Evolutionary conservation across 139 green algal species (phyloP).

Genomic region (Haematococcus sp.): DNA sequence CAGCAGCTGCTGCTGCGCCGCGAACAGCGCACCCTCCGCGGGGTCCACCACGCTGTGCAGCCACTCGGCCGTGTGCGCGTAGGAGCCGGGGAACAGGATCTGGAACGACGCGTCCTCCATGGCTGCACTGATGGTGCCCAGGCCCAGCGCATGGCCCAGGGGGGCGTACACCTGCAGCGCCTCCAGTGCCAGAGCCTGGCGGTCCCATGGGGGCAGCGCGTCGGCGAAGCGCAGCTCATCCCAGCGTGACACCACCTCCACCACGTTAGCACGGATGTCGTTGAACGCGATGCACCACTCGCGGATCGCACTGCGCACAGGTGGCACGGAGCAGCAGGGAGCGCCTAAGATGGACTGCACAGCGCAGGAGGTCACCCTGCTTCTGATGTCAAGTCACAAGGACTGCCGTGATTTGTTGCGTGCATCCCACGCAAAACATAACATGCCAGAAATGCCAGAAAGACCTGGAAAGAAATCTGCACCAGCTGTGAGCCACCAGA

Average conservation of each 20-base stretch:
- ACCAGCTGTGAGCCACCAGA: too few relatives aligned
- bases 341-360: background rate
- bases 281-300: conserved; percentile 85
- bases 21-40: conserved; percentile 51
- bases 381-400: too few relatives aligned
- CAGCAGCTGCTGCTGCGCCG: conserved; percentile 49
- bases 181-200: conserved; percentile 55
- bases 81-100: conserved; percentile 84
- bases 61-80: conserved; percentile 66
- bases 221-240: conserved; percentile 63
- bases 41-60: conserved; percentile 48
- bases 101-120: conserved; percentile 80
- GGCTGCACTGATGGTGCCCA: conserved; percentile 41
- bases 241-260: conserved; percentile 81
- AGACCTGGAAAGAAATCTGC: too few relatives aligned
- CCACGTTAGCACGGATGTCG: conserved; percentile 73
- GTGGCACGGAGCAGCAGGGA: background rate
- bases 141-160: conserved; percentile 79
- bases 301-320: conserved; percentile 62
- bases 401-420: too few relatives aligned
- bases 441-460: too few relatives aligned
- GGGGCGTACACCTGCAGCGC: conserved; percentile 83
- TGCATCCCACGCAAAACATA: too few relatives aligned
- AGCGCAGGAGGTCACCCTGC: too few relatives aligned
- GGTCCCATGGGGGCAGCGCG: conserved; percentile 31